A percentile compares a stretch with the other conserved stretches of the same genome.
These are phyloP conservation scores for Dactylellina sp. DNA, from an alignment of 2,329 filamentous ascomycete species.

Conservation along the genomic window DNA sequence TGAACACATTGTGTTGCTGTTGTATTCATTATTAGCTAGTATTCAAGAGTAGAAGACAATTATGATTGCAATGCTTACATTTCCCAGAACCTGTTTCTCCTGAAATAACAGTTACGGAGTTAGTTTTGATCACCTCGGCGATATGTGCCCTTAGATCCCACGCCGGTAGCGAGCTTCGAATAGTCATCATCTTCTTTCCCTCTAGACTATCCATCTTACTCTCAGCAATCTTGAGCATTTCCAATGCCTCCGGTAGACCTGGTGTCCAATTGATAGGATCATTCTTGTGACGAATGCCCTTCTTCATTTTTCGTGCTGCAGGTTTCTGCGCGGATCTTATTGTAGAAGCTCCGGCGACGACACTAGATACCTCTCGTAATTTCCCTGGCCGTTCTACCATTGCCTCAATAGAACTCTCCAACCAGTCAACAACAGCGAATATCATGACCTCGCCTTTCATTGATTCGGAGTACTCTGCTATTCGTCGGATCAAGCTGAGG, in stretches of 20 bases:
- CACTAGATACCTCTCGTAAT: slow-evolving; percentile 84
- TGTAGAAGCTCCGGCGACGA: slow-evolving; percentile 72
- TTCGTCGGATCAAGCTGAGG: slow-evolving; percentile 83
- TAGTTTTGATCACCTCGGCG: slow-evolving; percentile 77
- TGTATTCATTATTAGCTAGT: slow-evolving; percentile 63
- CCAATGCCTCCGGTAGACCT: slow-evolving; percentile 71
- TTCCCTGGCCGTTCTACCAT: slow-evolving; percentile 87
- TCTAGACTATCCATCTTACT: slow-evolving; percentile 62
- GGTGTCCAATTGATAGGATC: slow-evolving; percentile 74
- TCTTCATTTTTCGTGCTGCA: slow-evolving; percentile 58
- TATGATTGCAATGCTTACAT: slow-evolving; percentile 63
- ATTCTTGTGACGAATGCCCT: slow-evolving; percentile 65
- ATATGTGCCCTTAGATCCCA: slow-evolving; percentile 85
- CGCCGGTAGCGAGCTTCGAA: slow-evolving; percentile 81
- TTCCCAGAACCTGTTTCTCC: slow-evolving; percentile 98
- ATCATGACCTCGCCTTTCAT: slow-evolving; percentile 89
- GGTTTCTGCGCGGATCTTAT: slow-evolving; percentile 59
- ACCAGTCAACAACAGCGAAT: slow-evolving; percentile 89
- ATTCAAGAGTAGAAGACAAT: neutral
- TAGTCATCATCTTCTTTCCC: slow-evolving; percentile 79
- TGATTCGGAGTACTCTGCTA: slow-evolving; percentile 77
- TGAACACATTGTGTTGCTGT: slow-evolving; percentile 85
- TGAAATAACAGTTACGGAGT: slow-evolving; percentile 95
- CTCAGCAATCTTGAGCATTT: slow-evolving; percentile 65
- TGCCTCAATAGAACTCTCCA: slow-evolving; percentile 83